Evolutionary conservation across 306 rosid genomes (phyloP), one percentile per base, ranked within the genome.

Genomic region (Purshia tridentata): DNA sequence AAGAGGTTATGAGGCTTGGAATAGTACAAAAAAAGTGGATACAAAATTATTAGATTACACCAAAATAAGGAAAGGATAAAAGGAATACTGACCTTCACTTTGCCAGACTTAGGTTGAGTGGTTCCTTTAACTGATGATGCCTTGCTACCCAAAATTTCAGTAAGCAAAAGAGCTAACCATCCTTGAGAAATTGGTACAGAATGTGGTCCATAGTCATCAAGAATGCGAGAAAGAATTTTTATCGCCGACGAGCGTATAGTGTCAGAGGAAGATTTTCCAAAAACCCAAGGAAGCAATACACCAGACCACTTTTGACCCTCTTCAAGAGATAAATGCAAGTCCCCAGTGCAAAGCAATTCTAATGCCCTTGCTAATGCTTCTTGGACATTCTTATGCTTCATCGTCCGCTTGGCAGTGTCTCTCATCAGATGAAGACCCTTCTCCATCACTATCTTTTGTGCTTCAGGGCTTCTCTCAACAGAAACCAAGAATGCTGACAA

Each of bases 301-400:
- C 89, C 96, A 68, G 96, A 89, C 97, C 98, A 91, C 79, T 84
- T 94, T 81, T 89, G 94, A 81, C 96, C 83, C 82, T 91, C 97
- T 78, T 88, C 85, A 77, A 90, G 90, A 71, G 98, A 89, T 76
- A 94, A 85, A 80, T 82, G 95, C 76, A 76, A 69, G 71, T 90
- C 86, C 67, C 88, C 85, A 22, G 84, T 72, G 79, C 89, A 86
- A 23, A 91, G 83, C 69, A 91, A 86, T 78, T 94, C 91, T 75
- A 91, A 76, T 78, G 92, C 91, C 78, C 83, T 94, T 59, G 98
- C 91, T 77, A 88, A 76, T 65, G 91, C 77, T 79, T 91, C 96
- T 87, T 91, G 97, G 81, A 88, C 89, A 47, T 86, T 87, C 71
- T 73, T 86, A 84, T 94, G 88, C 78, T 77, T 88, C 61, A 80